Base-by-base conservation (phyloP, 1,139 yeast genomes). In the Pichia sp. region DNA sequence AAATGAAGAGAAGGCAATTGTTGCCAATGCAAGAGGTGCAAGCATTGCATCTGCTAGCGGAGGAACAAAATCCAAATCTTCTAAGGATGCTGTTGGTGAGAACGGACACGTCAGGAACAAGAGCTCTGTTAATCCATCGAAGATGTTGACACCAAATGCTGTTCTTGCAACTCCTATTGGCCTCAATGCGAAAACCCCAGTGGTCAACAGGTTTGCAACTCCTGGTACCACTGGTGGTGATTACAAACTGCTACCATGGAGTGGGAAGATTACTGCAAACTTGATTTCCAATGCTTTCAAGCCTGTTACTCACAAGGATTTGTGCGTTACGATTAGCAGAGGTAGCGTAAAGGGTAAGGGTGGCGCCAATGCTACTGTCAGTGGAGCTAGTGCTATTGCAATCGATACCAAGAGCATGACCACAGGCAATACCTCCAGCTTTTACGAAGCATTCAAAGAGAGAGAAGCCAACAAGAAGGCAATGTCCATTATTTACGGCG, bases 211-310 rank as follows among this genome's bases (percentile, higher is more conserved):
- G 4, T 37, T 44, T 13, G 39, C 28, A 33, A 39, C 39, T 23
- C 33, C 41, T 5, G 34, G 51, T 46, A 14, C 23, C 10, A 28
- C 42, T 8, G 32, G 38, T 8, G 31, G 33, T 9, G 32, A 66
- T 53, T 38, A 40, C 6, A 40, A 39, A 8, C 6, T 34, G 10
- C 20, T 33, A 11, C 42, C 45, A 19, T 72, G 77, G 78, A 60
- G 64, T 1, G 64, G 73, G 34, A 67, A 63, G 27, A 60, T 72
- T 15, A 64, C 63, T 33, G 69, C 76, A 1, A 58, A 59, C 25
- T 69, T 72, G 3, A 62, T 74, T 19, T 48, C 63, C 2, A 60
- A 72, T 8, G 67, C 74, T 0, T 72, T 73, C 48, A 60, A 61
- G 39, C 37, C 44, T 9, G 30, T 35, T 19, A 9, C 13, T 5